Conservation (phyloP, 805 yeast species). For the Lipomyces yamadae region DNA sequence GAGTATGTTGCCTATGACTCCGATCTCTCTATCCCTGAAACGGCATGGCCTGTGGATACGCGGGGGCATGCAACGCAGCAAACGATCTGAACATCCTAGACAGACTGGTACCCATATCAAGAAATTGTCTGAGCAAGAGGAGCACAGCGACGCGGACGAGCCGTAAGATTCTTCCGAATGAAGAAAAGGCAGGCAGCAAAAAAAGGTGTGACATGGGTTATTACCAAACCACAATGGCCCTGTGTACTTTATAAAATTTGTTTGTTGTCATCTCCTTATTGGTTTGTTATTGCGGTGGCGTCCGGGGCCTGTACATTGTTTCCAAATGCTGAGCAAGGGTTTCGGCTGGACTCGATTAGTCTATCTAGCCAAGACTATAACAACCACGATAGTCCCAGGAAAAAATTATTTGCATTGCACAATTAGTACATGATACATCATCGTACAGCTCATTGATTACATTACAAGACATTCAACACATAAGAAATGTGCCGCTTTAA, state of each 20-base stretch:
- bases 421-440: background rate
- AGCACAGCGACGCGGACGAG: background rate
- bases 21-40: slow-evolving; percentile 32
- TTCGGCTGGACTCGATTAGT: background rate
- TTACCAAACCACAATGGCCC: too few species aligned
- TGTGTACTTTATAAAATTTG: background rate
- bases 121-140: background rate
- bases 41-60: slow-evolving; percentile 35
- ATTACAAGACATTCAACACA: background rate
- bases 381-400: background rate
- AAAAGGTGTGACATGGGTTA: background rate
- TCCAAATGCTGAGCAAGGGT: background rate
- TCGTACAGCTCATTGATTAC: slow-evolving; percentile 1
- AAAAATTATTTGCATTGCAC: background rate
- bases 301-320: background rate
- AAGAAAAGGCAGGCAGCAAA: background rate
- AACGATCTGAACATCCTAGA: background rate
- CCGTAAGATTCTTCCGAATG: background rate
- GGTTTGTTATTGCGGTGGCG: background rate
- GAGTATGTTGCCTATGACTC: slow-evolving; percentile 40
- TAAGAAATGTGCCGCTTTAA: background rate
- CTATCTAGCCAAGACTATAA: background rate
- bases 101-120: background rate
- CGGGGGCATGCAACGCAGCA: slow-evolving; percentile 34
- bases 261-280: background rate